phyloP scores from a whole-genome alignment of 352 stramenopile genomes.

The Globisporangium nagaii region DNA sequence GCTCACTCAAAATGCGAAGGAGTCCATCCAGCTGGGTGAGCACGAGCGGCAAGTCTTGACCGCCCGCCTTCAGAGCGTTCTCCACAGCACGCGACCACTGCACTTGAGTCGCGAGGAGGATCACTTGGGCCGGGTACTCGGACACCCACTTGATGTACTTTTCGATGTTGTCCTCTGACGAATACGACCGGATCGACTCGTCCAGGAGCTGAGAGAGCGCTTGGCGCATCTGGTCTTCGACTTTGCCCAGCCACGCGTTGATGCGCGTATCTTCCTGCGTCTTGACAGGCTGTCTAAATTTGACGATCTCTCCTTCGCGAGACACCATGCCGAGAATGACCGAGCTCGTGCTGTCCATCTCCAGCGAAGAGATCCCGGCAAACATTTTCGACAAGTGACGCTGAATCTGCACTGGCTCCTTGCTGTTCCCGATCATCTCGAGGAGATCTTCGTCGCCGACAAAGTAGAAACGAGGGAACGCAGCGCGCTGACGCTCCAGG shows the following conservation, averaged over 20 bases:
- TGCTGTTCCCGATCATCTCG: slow-evolving; percentile 99
- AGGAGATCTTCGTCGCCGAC: slow-evolving; percentile 99
- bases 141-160: slow-evolving; percentile 96
- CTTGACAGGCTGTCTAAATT: slow-evolving; percentile 90
- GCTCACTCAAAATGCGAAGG: slow-evolving; percentile 95
- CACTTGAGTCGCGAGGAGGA: slow-evolving; percentile 98
- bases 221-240: slow-evolving; percentile 97
- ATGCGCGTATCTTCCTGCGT: slow-evolving; percentile 89
- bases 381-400: slow-evolving; percentile 99
- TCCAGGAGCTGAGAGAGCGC: slow-evolving; percentile 95
- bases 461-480: slow-evolving; percentile 99
- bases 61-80: slow-evolving; percentile 71
- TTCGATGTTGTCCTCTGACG: slow-evolving; percentile 65
- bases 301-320: slow-evolving; percentile 98
- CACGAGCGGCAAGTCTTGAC: slow-evolving; percentile 33
- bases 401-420: slow-evolving; percentile 97
- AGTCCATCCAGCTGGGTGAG: slow-evolving; percentile 74
- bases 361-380: slow-evolving; percentile 92
- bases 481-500: slow-evolving; percentile 96
- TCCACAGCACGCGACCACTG: slow-evolving; percentile 97
- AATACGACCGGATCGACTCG: slow-evolving; percentile 84
- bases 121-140: slow-evolving; percentile 97
- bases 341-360: slow-evolving; percentile 71
- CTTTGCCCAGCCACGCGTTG: slow-evolving; percentile 94
- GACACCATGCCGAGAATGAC: slow-evolving; percentile 93